Base-by-base conservation (phyloP, 108 stramenopile species). In the Skeletonema menzelii region DNA sequence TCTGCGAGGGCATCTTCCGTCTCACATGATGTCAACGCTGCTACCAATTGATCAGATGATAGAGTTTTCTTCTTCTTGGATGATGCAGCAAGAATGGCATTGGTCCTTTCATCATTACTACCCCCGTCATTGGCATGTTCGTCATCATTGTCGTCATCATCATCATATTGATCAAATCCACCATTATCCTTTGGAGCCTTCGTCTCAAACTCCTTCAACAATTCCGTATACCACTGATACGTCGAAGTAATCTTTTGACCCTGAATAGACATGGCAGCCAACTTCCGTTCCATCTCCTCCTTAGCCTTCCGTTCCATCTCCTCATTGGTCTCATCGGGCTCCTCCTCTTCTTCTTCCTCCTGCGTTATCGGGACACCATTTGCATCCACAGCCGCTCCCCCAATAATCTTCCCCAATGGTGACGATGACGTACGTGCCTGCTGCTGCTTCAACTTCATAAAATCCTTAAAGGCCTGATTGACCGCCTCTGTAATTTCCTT, bases 1-100 rank as follows among this genome's bases (percentile, higher is more conserved):
- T 70, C 42, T 17, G 60, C 58, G 8, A 84, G 62, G 15, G 44
- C 47, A 17, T 79, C 78, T 75, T 79, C 77, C 12, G 72, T 42
- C 34, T 74, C 72, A 59, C 56, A 46, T 4, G 8, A 66, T 8
- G 70, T 37, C n/a, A 73, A 56, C 0, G 77, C 77, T 20, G 12
- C 37, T 15, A 64, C 27, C 28, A 65, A 11, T 63, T 77, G 66
- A 14, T 70, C 69, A n/a, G 65, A 26, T 31, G 64, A 58, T 32
- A 74, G 64, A 28, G 40, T 27, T 31, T 42, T 55, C 40, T 59
- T 59, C 17, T 26, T 59, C 17, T 26, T n/a, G 26, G n/a, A 42
- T 53, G 22, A 17, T 14, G 10, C 56, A 8, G 59, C 58, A 67
- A 53, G 47, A 26, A 26, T 12, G 13, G 42, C 46, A 42, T 26